Percentiles rank a stretch among this genome's conserved stretches.
phyloP scores from a whole-genome alignment of 2,329 filamentous ascomycete species.

The Chaetoscypha palmicola region DNA sequence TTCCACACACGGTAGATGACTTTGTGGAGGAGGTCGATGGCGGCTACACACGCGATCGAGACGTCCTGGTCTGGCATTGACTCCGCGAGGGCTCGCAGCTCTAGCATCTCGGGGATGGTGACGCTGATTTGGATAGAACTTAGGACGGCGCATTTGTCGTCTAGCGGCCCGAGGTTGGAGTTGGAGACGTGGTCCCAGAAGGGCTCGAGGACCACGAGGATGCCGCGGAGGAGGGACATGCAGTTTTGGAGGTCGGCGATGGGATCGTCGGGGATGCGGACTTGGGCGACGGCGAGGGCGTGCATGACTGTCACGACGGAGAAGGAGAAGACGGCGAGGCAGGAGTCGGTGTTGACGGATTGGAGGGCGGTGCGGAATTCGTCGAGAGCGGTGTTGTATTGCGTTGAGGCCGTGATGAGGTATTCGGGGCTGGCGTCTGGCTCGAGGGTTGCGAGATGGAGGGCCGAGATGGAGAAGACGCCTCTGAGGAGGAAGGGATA shows the following conservation, averaged over 20 bases:
- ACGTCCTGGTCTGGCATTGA: neutral
- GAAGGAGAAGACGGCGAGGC: neutral
- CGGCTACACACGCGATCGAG: neutral
- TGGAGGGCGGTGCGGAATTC: neutral
- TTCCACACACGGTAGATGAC: neutral
- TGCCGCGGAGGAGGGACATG: neutral
- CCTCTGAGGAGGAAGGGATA: slow-evolving; percentile 4
- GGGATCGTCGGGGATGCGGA: neutral
- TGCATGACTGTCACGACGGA: neutral
- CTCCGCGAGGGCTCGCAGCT: neutral
- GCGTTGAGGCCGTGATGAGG: neutral
- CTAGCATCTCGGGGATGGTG: neutral
- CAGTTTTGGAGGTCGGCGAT: neutral
- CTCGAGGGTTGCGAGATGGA: slow-evolving; percentile 2
- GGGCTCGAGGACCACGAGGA: neutral
- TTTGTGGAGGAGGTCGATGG: neutral
- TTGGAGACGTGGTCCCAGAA: neutral
- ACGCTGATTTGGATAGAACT: no score
- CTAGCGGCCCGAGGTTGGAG: neutral
- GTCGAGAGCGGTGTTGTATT: neutral
- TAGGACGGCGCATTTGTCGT: neutral
- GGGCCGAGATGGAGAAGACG: neutral
- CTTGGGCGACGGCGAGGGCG: neutral
- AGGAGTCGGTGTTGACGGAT: neutral
- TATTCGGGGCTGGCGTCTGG: neutral